Base-by-base conservation (phyloP, 2,329 filamentous ascomycete genomes). In the Spiromastix sp. region DNA sequence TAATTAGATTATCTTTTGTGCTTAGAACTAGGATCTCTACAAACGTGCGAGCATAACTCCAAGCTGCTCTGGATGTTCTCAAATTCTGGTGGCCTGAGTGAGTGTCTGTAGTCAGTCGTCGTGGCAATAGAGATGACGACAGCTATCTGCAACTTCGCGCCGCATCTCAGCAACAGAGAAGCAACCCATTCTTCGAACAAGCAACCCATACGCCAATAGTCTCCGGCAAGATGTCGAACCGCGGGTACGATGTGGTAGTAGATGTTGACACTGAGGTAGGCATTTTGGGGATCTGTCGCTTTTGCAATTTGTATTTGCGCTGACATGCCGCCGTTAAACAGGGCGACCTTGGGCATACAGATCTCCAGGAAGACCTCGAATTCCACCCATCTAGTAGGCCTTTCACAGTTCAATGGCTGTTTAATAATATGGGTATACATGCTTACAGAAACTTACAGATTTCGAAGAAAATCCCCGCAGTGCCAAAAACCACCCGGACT, bases 321-420 rank as follows among this genome's bases (percentile, higher is more conserved):
- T n/a, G n/a, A n/a, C n/a, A 32, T 21, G 11, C 18, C 18, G 17
- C 18, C 19, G 12, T 8, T 18, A 18, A 19, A 40, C 57, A 96
- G 87, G 89, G 89, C 54, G 91, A 98, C 64, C 79, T 98, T 57
- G 91, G 91, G 52, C 87, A 95, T 65, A 98, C 91, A 38, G 91
- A 98, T 61, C 81, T 98, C 16, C 86, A 95, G 70, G 89, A 95
- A 61, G 91, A 96, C 64, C 86, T 98, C 59, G 91, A 96, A 73
- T 98, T 98, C 68, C 91, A 98, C 71, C 83, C 79, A 55, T 95
- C 87, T 46, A 79, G 75, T 79, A 64, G 48, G 65, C n/a, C n/a
- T n/a, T n/a, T n/a, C n/a, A n/a, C n/a, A n/a, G n/a, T n/a, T n/a
- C n/a, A n/a, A n/a, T n/a, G n/a, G n/a, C n/a, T n/a, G n/a, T n/a